Evolutionary conservation across 2,329 filamentous ascomycete genomes (phyloP).

Genomic region (Colletotrichum euphorbiae): DNA sequence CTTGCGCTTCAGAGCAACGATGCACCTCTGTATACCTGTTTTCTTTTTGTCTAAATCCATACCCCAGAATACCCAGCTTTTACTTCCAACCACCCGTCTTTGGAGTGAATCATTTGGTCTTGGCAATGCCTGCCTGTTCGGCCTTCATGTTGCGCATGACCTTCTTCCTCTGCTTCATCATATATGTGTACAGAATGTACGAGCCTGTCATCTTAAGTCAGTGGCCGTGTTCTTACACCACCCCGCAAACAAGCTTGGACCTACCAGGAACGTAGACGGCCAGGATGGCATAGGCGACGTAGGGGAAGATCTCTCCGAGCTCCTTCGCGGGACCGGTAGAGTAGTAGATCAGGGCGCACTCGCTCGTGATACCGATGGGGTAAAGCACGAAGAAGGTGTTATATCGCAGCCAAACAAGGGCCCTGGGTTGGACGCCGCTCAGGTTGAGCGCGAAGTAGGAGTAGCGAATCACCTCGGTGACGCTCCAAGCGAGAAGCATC

Average conservation of each 20-base stretch:
- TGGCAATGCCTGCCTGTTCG: conserved; percentile 45
- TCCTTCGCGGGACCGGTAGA: conserved; percentile 70
- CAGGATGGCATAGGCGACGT: conserved; percentile 73
- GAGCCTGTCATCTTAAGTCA: conserved; percentile 60
- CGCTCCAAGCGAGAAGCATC: conserved; percentile 88
- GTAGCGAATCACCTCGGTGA: conserved; percentile 95
- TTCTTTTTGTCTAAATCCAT: conserved; percentile 33
- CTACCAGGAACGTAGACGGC: conserved; percentile 83
- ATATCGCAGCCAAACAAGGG: conserved; percentile 85
- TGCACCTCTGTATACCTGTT: conserved; percentile 10
- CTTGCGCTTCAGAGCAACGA: conserved; percentile 8
- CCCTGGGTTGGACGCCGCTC: conserved; percentile 68
- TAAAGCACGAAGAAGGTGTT: conserved; percentile 96
- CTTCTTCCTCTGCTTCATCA: conserved; percentile 91
- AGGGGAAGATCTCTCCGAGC: conserved; percentile 63
- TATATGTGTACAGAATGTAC: conserved; percentile 91
- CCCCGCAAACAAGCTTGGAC: conserved; percentile 46
- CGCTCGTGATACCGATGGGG: conserved; percentile 89
- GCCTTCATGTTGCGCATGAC: conserved; percentile 74
- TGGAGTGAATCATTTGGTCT: conserved; percentile 21
- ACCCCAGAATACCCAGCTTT: conserved; percentile 27
- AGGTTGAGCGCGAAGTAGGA: conserved; percentile 87
- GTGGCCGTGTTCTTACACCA: background rate
- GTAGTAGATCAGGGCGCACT: conserved; percentile 82
- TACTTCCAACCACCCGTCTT: background rate